Evolutionary conservation across 495 filamentous ascomycete species (phyloP).

Genomic region (Talaromyces stipitatus): DNA sequence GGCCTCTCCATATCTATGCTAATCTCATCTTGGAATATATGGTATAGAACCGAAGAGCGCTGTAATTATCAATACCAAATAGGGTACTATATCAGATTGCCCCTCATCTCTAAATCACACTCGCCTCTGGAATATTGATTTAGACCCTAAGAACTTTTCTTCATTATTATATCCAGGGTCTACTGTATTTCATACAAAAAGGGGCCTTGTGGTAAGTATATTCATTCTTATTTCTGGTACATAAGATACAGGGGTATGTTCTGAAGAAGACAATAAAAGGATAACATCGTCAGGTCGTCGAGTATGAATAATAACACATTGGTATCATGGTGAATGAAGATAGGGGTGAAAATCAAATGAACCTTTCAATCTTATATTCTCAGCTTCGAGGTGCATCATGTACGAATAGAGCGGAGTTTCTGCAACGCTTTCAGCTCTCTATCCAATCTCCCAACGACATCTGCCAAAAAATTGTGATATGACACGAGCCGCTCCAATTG

Average conservation of each 20-base stretch:
- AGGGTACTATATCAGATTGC: too few relatives aligned
- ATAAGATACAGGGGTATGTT: background rate
- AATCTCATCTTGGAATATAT: too few relatives aligned
- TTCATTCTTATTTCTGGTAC: background rate
- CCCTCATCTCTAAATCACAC: too few relatives aligned
- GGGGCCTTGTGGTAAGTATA: too few relatives aligned
- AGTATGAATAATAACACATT: background rate
- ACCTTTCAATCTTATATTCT: background rate
- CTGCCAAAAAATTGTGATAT: constrained; percentile 20
- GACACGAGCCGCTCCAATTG: constrained; percentile 5
- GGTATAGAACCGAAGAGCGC: too few relatives aligned
- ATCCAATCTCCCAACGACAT: constrained; percentile 14
- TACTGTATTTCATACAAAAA: background rate
- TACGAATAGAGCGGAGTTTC: constrained; percentile 1
- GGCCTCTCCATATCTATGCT: too few relatives aligned
- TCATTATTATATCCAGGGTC: too few relatives aligned
- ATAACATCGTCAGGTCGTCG: background rate
- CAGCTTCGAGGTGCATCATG: background rate
- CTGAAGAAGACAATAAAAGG: too few relatives aligned
- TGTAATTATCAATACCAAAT: too few relatives aligned
- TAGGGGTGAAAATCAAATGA: background rate
- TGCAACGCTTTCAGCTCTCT: constrained; percentile 14
- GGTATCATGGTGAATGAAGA: background rate
- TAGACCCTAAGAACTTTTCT: too few relatives aligned
- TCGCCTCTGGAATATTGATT: too few relatives aligned